phyloP scores from a whole-genome alignment of 2,329 filamentous ascomycete genomes.

The Colletotrichum aenigma region DNA sequence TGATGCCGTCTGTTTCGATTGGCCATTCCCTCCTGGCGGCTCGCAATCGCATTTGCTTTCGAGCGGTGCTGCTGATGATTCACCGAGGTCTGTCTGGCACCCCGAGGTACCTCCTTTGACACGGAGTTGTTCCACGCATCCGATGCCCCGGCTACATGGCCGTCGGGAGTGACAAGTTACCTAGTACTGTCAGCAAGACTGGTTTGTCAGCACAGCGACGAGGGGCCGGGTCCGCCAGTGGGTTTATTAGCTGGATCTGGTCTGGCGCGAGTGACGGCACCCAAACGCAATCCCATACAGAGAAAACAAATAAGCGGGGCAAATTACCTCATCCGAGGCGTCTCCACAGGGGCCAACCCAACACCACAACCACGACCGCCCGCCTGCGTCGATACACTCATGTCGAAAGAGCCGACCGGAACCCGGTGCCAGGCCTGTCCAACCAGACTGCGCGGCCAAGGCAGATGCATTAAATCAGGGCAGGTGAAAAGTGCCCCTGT shows the following conservation, averaged over 20 bases:
- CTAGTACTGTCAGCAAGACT: background rate
- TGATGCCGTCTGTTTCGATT: background rate
- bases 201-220: conserved; percentile 8
- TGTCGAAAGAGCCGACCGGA: background rate
- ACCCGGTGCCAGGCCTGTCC: background rate
- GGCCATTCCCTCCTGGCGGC: background rate
- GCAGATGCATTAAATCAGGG: background rate
- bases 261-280: background rate
- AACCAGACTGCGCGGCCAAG: background rate
- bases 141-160: background rate
- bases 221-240: background rate
- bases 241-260: background rate
- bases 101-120: background rate
- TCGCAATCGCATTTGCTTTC: background rate
- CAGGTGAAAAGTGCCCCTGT: background rate
- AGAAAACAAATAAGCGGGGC: background rate
- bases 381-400: background rate
- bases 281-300: background rate
- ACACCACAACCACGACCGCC: background rate
- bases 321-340: conserved; percentile 11
- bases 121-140: background rate
- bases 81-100: background rate
- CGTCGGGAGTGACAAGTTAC: background rate
- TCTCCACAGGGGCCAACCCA: background rate
- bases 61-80: background rate